These are phyloP conservation scores for Nemania diffusa DNA, from an alignment of 2,329 filamentous ascomycete species.

Conservation along the genomic window DNA sequence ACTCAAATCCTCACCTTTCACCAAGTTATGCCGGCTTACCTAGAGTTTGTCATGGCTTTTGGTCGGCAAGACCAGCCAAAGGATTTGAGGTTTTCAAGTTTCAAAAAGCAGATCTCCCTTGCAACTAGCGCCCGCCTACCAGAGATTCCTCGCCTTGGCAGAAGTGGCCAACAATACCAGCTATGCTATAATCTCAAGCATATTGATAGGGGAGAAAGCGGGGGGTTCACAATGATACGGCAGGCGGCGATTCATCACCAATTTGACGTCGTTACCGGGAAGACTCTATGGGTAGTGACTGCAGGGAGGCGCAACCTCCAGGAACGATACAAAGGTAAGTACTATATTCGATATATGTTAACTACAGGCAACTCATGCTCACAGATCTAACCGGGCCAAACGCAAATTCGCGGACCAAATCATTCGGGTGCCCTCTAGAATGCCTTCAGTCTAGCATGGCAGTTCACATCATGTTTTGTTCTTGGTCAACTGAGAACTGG, in stretches of 20 bases:
- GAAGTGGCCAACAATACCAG: constrained; percentile 52
- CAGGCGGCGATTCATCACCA: constrained; percentile 54
- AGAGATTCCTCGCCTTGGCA: constrained; percentile 41
- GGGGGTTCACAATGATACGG: constrained; percentile 43
- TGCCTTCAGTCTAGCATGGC: constrained; percentile 52
- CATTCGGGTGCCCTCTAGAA: constrained; percentile 46
- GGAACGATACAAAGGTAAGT: constrained; percentile 43
- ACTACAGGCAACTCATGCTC: neutral
- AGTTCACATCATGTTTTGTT: constrained; percentile 52
- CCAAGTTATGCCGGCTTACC: constrained; percentile 54
- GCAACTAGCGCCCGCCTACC: constrained; percentile 29
- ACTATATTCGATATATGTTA: neutral
- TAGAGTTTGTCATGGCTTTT: constrained; percentile 55
- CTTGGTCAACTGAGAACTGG: constrained; percentile 57
- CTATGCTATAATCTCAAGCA: constrained; percentile 52
- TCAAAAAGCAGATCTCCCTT: constrained; percentile 49
- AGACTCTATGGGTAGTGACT: constrained; percentile 55
- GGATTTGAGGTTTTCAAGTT: constrained; percentile 52
- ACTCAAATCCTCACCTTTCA: constrained; percentile 45
- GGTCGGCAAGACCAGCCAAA: constrained; percentile 46
- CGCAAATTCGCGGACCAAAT: constrained; percentile 48
- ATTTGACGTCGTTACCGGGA: constrained; percentile 52
- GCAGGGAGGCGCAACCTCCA: constrained; percentile 49
- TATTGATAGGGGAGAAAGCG: constrained; percentile 23
- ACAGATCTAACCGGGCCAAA: constrained; percentile 44